These are phyloP conservation scores for Coffea eugenioides DNA, from an alignment of 257 asterid species.

Conservation along the genomic window DNA sequence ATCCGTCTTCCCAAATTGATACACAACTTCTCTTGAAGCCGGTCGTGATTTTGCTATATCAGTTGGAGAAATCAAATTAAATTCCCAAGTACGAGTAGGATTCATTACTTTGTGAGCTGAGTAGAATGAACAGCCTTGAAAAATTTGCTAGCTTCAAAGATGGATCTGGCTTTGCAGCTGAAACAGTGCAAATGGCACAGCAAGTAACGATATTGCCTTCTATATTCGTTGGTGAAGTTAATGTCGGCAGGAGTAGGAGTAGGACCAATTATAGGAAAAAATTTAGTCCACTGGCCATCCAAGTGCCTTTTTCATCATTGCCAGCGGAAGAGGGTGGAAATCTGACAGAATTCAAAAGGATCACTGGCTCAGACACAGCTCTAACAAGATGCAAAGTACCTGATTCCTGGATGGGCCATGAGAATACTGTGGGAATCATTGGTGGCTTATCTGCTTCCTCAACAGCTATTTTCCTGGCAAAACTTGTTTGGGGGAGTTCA, in stretches of 20 bases:
- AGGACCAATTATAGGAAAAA: constrained; percentile 1
- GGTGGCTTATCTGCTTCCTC: constrained; percentile 26
- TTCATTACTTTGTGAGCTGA: background rate
- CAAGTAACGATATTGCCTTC: background rate
- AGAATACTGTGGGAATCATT: constrained; percentile 27
- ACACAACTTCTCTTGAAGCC: background rate
- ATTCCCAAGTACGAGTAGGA: background rate
- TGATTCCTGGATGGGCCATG: background rate
- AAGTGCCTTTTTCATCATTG: background rate
- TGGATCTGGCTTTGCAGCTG: background rate
- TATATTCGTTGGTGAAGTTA: background rate
- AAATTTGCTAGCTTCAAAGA: background rate
- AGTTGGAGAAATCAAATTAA: background rate
- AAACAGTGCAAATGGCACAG: background rate
- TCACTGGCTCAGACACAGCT: background rate
- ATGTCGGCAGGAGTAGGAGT: background rate
- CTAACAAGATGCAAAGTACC: constrained; percentile 5
- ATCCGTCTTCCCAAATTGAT: background rate
- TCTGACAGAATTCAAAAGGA: background rate
- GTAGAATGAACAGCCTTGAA: background rate
- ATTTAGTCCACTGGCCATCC: background rate
- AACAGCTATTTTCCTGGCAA: constrained; percentile 29
- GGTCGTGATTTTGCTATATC: background rate
- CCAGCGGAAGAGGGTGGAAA: constrained; percentile 3
- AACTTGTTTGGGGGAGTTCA: constrained; percentile 25